phyloP scores from a whole-genome alignment of 257 asterid genomes.

The Salvia rosmarinus region DNA sequence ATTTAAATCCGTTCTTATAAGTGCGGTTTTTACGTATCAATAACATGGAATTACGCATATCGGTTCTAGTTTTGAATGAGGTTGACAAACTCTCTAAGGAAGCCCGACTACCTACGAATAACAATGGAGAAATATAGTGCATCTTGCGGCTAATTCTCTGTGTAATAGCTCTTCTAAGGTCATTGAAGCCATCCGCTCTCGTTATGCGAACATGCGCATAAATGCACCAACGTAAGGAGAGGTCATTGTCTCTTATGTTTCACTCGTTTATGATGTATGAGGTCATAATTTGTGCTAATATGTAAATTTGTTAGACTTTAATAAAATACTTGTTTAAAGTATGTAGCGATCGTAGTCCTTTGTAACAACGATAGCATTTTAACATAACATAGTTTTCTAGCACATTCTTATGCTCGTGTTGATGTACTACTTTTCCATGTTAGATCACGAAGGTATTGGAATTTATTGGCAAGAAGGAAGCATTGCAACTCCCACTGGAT shows the following conservation, averaged over 20 bases:
- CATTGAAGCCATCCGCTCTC: slow-evolving; percentile 95
- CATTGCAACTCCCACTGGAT: slow-evolving; percentile 79
- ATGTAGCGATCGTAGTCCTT: neutral
- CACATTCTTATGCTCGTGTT: slow-evolving; percentile 13
- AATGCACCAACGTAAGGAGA: slow-evolving; percentile 80
- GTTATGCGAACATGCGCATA: slow-evolving; percentile 89
- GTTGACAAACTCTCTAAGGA: no score
- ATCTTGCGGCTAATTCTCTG: slow-evolving; percentile 89
- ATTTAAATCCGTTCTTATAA: no score
- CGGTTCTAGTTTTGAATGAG: no score
- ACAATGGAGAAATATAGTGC: no score
- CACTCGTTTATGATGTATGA: no score
- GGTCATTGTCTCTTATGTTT: no score
- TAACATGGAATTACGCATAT: no score
- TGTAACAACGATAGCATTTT: neutral
- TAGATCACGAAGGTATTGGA: slow-evolving; percentile 77
- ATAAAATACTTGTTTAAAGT: neutral
- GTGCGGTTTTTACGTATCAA: no score
- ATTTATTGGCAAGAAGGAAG: no score
- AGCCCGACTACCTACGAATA: no score
- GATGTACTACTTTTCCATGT: slow-evolving; percentile 16
- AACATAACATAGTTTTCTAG: neutral
- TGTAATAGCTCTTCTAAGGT: slow-evolving; percentile 98
- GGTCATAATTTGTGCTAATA: no score
- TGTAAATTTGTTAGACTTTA: neutral